phyloP scores from a whole-genome alignment of 2,329 filamentous ascomycete genomes.

The Neocucurbitaria cava region DNA sequence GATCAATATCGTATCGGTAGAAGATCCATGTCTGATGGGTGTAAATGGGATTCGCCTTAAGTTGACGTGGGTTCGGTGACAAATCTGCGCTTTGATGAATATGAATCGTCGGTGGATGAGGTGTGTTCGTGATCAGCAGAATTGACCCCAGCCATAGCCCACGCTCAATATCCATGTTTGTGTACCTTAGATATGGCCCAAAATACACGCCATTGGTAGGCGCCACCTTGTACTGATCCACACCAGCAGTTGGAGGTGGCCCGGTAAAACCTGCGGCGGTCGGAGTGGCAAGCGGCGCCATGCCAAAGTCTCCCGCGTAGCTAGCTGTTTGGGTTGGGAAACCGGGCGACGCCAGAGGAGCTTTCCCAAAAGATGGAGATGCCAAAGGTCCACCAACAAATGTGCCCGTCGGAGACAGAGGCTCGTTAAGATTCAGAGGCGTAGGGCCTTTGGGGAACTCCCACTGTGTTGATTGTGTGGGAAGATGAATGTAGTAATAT shows the following conservation, averaged over 20 bases:
- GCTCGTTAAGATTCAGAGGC: constrained; percentile 83
- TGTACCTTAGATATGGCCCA: constrained; percentile 92
- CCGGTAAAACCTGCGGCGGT: constrained; percentile 84
- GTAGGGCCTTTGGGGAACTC: constrained; percentile 97
- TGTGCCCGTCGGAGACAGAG: constrained; percentile 77
- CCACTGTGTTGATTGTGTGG: constrained; percentile 96
- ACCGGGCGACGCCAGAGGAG: constrained; percentile 77
- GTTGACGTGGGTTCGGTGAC: constrained; percentile 88
- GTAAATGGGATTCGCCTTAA: constrained; percentile 81
- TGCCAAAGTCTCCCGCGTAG: constrained; percentile 85
- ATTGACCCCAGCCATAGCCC: constrained; percentile 94
- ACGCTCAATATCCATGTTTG: constrained; percentile 94
- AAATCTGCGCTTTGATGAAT: constrained; percentile 89
- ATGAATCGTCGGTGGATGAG: constrained; percentile 94
- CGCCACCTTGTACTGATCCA: constrained; percentile 91
- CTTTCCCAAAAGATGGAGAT: constrained; percentile 61
- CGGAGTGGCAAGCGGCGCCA: constrained; percentile 75
- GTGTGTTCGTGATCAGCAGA: constrained; percentile 86
- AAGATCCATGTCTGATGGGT: constrained; percentile 95
- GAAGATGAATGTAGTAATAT: constrained; percentile 98
- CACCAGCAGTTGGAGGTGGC: constrained; percentile 84
- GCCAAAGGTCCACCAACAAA: constrained; percentile 49
- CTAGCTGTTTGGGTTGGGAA: constrained; percentile 83
- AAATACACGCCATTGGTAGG: constrained; percentile 98
- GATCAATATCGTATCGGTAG: constrained; percentile 89